These are phyloP conservation scores for Chytriomyces sp. DNA, from an alignment of 192 early-diverging fungal genomes.

Conservation along the genomic window DNA sequence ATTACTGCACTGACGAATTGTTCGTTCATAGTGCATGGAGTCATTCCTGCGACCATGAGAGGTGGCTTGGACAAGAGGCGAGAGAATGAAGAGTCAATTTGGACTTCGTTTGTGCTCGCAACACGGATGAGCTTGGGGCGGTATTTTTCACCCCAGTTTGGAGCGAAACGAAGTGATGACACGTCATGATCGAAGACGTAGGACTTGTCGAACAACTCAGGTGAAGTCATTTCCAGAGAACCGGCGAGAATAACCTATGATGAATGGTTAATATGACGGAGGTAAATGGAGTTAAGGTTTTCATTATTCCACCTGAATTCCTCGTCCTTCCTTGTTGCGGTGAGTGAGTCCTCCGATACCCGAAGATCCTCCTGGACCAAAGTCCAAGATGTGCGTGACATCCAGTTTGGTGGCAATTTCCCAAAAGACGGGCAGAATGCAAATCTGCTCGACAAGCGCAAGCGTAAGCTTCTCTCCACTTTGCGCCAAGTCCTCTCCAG, in stretches of 20 bases:
- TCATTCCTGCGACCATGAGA: conserved; percentile 96
- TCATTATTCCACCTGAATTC: conserved; percentile 57
- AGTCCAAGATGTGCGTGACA: conserved; percentile 90
- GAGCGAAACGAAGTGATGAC: conserved; percentile 73
- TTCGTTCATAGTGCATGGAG: conserved; percentile 80
- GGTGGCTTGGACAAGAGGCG: conserved; percentile 86
- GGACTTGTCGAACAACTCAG: conserved; percentile 72
- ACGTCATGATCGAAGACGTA: conserved; percentile 80
- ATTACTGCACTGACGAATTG: conserved; percentile 82
- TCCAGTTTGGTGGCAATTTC: conserved; percentile 66
- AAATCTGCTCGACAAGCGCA: conserved; percentile 75
- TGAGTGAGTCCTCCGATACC: conserved; percentile 85
- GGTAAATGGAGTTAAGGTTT: conserved; percentile 8
- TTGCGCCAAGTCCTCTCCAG: conserved; percentile 75
- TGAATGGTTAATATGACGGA: conserved; percentile 32
- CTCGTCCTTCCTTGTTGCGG: conserved; percentile 87
- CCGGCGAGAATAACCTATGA: conserved; percentile 66
- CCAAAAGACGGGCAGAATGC: conserved; percentile 75
- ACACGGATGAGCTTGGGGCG: conserved; percentile 82
- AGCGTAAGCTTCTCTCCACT: conserved; percentile 58
- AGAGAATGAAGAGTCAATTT: conserved; percentile 86
- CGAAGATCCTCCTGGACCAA: conserved; percentile 84
- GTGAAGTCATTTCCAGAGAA: conserved; percentile 65
- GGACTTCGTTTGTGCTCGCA: conserved; percentile 67
- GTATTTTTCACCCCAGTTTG: conserved; percentile 86